These are phyloP conservation scores for Pyrenopolyporus hunteri DNA, from an alignment of 495 filamentous ascomycete species.

Conservation along the genomic window DNA sequence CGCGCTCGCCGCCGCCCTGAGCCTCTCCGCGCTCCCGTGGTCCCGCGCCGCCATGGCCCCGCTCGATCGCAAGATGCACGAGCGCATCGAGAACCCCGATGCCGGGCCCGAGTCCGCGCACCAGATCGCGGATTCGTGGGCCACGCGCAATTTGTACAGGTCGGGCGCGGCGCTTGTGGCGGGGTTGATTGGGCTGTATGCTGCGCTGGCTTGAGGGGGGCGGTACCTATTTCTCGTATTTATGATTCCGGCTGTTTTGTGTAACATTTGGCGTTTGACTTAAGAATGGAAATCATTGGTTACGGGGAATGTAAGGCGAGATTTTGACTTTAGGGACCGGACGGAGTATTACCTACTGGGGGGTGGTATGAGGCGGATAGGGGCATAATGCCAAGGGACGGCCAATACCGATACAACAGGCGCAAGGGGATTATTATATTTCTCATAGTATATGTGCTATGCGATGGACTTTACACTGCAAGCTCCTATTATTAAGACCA, in stretches of 20 bases:
- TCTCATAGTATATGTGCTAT: background rate
- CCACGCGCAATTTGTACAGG: slow-evolving; percentile 53
- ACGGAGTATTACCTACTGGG: no score
- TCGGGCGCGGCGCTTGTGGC: slow-evolving; percentile 32
- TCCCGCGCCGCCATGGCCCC: slow-evolving; percentile 51
- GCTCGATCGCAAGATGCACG: slow-evolving; percentile 51
- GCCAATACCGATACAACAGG: background rate
- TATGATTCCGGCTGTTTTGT: no score
- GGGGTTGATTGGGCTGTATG: slow-evolving; percentile 19
- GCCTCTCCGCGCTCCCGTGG: slow-evolving; percentile 56
- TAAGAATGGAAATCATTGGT: no score
- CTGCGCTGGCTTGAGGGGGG: slow-evolving; percentile 1
- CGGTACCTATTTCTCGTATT: background rate
- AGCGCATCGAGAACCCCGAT: background rate
- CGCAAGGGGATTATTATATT: background rate
- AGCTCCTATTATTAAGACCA: slow-evolving; percentile 51
- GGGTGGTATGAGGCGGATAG: no score
- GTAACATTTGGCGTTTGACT: no score
- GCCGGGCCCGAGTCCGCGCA: slow-evolving; percentile 47
- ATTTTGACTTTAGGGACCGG: no score
- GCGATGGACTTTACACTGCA: background rate
- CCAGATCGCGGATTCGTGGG: slow-evolving; percentile 57
- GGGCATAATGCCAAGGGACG: no score
- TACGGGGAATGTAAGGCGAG: no score
- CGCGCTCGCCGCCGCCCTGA: slow-evolving; percentile 48